Evolutionary conservation across 305 asterid species (phyloP).

Genomic region (Euphrasia arctica): DNA sequence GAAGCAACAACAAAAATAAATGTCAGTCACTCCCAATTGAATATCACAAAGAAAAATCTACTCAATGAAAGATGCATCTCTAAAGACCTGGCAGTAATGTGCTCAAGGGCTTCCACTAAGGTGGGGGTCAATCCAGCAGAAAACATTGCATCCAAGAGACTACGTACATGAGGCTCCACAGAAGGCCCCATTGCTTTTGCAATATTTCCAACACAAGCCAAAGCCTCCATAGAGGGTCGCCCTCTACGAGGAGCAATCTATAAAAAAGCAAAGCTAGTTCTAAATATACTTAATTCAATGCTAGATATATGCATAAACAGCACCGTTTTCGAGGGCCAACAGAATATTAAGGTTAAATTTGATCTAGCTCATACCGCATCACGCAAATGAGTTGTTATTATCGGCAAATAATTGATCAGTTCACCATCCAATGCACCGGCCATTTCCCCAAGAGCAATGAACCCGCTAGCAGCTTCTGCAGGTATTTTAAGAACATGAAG

Average conservation of each 20-base stretch:
- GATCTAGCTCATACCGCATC: conserved; percentile 73
- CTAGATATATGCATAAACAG: conserved; percentile 25
- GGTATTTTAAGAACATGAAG: conserved; percentile 95
- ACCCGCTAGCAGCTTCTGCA: conserved; percentile 96
- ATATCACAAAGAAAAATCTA: conserved; percentile 20
- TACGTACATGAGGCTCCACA: conserved; percentile 80
- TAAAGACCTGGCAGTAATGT: conserved; percentile 68
- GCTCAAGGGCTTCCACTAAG: conserved; percentile 84
- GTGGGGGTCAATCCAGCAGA: conserved; percentile 80
- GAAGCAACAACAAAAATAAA: conserved; percentile 31
- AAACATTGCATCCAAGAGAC: conserved; percentile 94
- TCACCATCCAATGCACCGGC: conserved; percentile 99
- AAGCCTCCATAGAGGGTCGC: conserved; percentile 89
- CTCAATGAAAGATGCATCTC: conserved; percentile 24
- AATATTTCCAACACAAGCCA: conserved; percentile 98
- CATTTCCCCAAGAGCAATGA: conserved; percentile 99
- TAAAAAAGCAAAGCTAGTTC: conserved; percentile 28
- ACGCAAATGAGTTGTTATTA: conserved; percentile 91
- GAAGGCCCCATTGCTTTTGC: conserved; percentile 95
- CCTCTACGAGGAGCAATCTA: conserved; percentile 99
- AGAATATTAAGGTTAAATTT: conserved; percentile 23
- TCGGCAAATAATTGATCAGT: conserved; percentile 96
- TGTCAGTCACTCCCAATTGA: conserved; percentile 29
- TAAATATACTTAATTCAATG: conserved; percentile 25
- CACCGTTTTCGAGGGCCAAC: conserved; percentile 21